phyloP scores from a whole-genome alignment of 148 eudicot species.

The Selenicereus undatus region DNA sequence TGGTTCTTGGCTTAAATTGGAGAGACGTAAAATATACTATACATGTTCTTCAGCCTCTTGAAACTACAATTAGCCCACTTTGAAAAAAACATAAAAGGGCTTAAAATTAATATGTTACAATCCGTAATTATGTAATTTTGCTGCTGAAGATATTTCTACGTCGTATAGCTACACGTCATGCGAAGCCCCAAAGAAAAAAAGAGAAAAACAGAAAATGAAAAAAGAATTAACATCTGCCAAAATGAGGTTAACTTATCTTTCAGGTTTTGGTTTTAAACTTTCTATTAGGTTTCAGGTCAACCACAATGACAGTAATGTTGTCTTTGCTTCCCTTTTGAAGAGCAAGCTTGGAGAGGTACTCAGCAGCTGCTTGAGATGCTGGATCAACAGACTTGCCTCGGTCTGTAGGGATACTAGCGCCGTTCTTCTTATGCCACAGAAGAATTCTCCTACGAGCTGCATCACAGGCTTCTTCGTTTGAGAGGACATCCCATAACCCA shows the following conservation, averaged over 20 bases:
- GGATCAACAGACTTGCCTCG: constrained; percentile 40
- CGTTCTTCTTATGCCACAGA: constrained; percentile 52
- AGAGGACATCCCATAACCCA: constrained; percentile 63
- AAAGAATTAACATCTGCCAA: constrained; percentile 35
- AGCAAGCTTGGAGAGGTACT: constrained; percentile 48
- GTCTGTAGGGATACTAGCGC: constrained; percentile 16
- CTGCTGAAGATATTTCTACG: constrained; percentile 25
- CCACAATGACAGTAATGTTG: constrained; percentile 54
- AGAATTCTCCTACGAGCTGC: constrained; percentile 51
- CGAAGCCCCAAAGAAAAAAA: constrained; percentile 7
- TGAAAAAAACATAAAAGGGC: constrained; percentile 35
- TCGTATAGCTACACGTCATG: constrained; percentile 23
- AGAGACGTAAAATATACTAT: constrained; percentile 27
- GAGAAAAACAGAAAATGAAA: constrained; percentile 11
- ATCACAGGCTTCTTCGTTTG: constrained; percentile 52
- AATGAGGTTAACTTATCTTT: constrained; percentile 25
- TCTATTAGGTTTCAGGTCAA: constrained; percentile 53
- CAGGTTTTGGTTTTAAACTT: constrained; percentile 40
- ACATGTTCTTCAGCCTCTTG: constrained; percentile 29
- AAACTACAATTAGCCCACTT: constrained; percentile 30
- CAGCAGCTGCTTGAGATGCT: constrained; percentile 56
- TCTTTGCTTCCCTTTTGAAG: constrained; percentile 54
- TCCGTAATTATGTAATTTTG: constrained; percentile 26
- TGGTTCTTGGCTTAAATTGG: constrained; percentile 6
- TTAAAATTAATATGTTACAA: constrained; percentile 28